A percentile compares a stretch with the other conserved stretches of the same genome.
Conservation (phyloP, 176 grass and related monocot genomes). For the Pontederia crassipes region DNA sequence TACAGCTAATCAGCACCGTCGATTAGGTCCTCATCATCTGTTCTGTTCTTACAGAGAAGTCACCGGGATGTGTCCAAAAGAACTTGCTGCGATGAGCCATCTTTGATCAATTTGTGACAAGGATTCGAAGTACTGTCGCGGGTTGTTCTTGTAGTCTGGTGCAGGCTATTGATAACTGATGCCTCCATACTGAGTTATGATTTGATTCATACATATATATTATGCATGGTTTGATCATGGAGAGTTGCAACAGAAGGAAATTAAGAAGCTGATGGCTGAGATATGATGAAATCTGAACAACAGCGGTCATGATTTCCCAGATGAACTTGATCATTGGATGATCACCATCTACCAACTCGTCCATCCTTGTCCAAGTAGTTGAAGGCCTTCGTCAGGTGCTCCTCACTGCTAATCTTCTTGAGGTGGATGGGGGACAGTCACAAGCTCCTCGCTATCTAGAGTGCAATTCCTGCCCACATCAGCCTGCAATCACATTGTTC, state of each 20-base stretch:
- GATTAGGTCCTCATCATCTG: too few species aligned
- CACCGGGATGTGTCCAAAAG: too few species aligned
- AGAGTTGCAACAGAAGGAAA: conserved; percentile 1
- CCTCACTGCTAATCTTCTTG: conserved; percentile 66
- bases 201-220: conserved; percentile 19
- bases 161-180: conserved; percentile 83
- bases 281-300: conserved; percentile 77
- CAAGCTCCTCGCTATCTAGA: conserved; percentile 75
- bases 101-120: conserved; percentile 54
- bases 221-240: conserved; percentile 3
- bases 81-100: not conserved
- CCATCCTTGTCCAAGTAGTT: conserved; percentile 79
- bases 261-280: conserved; percentile 29
- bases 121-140: conserved; percentile 45
- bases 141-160: conserved; percentile 74
- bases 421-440: conserved; percentile 80
- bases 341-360: conserved; percentile 49
- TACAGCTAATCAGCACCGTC: too few species aligned
- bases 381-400: conserved; percentile 70
- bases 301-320: conserved; percentile 53
- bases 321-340: conserved; percentile 46
- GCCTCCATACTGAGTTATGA: conserved; percentile 71
- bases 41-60: too few species aligned
- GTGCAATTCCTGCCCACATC: conserved; percentile 61
- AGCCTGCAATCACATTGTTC: conserved; percentile 28